Evolutionary conservation across 1,139 yeast genomes (phyloP).

Genomic region (Diutina rugosa): DNA sequence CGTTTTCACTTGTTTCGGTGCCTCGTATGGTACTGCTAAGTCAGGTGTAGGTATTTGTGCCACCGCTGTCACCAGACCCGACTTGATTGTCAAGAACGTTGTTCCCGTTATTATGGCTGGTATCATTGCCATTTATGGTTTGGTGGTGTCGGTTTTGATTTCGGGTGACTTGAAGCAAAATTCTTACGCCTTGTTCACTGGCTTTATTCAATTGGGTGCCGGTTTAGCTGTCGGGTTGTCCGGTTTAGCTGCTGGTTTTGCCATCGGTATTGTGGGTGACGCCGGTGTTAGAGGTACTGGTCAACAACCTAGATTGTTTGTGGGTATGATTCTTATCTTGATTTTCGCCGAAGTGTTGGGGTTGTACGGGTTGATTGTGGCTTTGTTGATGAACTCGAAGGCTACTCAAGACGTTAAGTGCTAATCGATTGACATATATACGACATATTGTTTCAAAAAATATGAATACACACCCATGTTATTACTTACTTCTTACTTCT

Average conservation of each 20-base stretch:
- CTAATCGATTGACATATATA: slow-evolving; percentile 19
- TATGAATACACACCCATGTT: neutral
- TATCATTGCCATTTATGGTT: slow-evolving; percentile 97
- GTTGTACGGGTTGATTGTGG: slow-evolving; percentile 94
- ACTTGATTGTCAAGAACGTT: slow-evolving; percentile 74
- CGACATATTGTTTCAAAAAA: neutral
- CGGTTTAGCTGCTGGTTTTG: slow-evolving; percentile 95
- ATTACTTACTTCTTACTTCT: neutral
- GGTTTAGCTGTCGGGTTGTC: slow-evolving; percentile 96
- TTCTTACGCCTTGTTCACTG: slow-evolving; percentile 82
- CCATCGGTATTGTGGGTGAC: slow-evolving; percentile 97
- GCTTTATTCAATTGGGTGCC: slow-evolving; percentile 96
- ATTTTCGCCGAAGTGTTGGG: slow-evolving; percentile 99
- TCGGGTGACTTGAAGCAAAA: slow-evolving; percentile 81
- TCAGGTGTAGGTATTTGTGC: slow-evolving; percentile 99
- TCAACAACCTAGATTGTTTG: slow-evolving; percentile 94
- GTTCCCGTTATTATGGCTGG: slow-evolving; percentile 99
- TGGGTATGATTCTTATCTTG: slow-evolving; percentile 91
- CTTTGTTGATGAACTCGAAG: slow-evolving; percentile 91
- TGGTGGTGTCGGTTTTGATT: slow-evolving; percentile 92
- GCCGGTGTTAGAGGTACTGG: slow-evolving; percentile 97
- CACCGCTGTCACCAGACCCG: slow-evolving; percentile 95
- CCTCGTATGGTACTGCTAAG: slow-evolving; percentile 98
- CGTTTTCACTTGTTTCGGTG: slow-evolving; percentile 97
- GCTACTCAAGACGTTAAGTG: slow-evolving; percentile 86